Base-by-base conservation (phyloP, 2,329 filamentous ascomycete species). In the Monosporascus sp. region DNA sequence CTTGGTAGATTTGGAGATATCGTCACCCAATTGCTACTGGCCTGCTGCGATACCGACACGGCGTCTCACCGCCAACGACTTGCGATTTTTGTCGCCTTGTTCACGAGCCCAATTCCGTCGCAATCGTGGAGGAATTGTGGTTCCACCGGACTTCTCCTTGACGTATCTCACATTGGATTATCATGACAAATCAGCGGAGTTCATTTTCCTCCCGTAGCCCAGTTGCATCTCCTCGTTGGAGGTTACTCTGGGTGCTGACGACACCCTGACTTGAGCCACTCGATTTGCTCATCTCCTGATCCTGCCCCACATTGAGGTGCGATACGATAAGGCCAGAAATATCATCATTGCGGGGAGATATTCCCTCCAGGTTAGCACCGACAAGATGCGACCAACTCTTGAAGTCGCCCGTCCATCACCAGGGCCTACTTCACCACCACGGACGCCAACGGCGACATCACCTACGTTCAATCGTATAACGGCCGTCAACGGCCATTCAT, bases 121-220 rank as follows among this genome's bases (percentile, higher is more conserved):
- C 50, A 55, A 50, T 58, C 57, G 57, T 56, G 62, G 62, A 64
- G 65, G 62, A 62, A 56, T 57, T 60, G 61, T 59, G 63, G 65
- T 62, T 60, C 60, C 57, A 50, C 60, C 61, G 58, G 63, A 59
- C 62, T 63, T 56, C 58, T 54, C 64, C 54, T 57, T 55, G 56
- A 55, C 55, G 59, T 39, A 52, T 54, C 48, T 48, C 54, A 57
- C 62, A 63, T 62, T 60, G 67, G 60, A 70, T 62, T 76, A 77
- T 75, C 72, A 77, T 76, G 74, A 74, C 69, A 67, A 70, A 68
- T 68, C 71, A 72, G 67, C 70, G 65, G 65, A 69, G 64, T 58
- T 65, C 68, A 61, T 64, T 63, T 56, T 64, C 70, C 59, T 66
- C 62, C 67, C 70, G 66, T 65, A 69, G 64, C 57, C 65, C 68